Base-by-base conservation (phyloP, 2,329 filamentous ascomycete genomes). In the Tolypocladium tundrense region DNA sequence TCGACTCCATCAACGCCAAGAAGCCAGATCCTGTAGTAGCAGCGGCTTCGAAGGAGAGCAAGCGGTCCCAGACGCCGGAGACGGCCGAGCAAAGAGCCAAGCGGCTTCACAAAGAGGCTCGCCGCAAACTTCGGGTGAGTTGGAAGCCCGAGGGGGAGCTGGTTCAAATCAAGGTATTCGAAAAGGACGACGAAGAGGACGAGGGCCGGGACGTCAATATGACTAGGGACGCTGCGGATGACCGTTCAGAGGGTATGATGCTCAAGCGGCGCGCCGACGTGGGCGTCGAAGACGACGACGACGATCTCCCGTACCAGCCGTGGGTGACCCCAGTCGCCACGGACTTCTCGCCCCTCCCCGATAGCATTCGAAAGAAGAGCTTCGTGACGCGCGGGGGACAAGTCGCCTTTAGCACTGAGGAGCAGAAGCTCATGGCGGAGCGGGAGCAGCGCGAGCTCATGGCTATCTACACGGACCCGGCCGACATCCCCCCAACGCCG, bases 161-260 rank as follows among this genome's bases (percentile, higher is more conserved):
- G 37, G 85, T 85, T 1, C 77, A 88, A 63, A 76, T 90, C 57
- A 82, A 83, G 61, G 75, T 86, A 54, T 91, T 92, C 72, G 83
- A 85, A 57, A 88, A 90, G 65, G 86, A 90, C 60, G 84, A 83
- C 1, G 80, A 82, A 1, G 88, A 91, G 67, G 87, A 90, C 63
- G 79, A 85, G 58, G 86, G 85, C 56, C 80, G 88, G 57, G 81
- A 83, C 57, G 77, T 80, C 57, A 87, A 84, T 65, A 85, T 90
- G 79, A 81, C 87, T 45, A 83, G 84, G 54, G 88, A 91, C 69
- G 87, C 87, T 4, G 81, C 82, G 37, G 88, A 91, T 67, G 86
- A 90, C 65, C 84, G 85, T 54, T 85, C 84, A 6, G 89, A 90
- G 66, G 87, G 88, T 54, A 85, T 88, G 76, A 84, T 87, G 64